Conservation (phyloP, 257 asterid genomes). For the Cruciata laevipes region DNA sequence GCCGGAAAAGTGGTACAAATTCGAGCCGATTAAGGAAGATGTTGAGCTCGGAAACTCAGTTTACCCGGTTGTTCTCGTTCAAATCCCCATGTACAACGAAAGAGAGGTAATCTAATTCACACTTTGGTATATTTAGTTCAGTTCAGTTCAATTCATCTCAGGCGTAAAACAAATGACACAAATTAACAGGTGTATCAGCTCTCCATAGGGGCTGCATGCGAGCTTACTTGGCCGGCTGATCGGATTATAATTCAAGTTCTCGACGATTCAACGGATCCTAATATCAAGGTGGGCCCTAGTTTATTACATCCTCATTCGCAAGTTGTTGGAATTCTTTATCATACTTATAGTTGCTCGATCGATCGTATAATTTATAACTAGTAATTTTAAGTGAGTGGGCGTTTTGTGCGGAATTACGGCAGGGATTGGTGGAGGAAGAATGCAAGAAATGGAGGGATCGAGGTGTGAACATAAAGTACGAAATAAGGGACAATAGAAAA, state of each 20-base stretch:
- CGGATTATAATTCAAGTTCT: slow-evolving; percentile 32
- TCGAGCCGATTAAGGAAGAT: slow-evolving; percentile 26
- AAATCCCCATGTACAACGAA: slow-evolving; percentile 40
- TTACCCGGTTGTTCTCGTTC: slow-evolving; percentile 30
- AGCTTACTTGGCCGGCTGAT: slow-evolving; percentile 29
- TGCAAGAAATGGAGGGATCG: slow-evolving; percentile 34
- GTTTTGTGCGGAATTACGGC: neutral
- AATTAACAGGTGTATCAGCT: slow-evolving; percentile 27
- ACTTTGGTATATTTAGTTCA: too few relatives aligned
- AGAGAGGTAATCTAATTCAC: too few relatives aligned
- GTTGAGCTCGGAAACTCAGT: slow-evolving; percentile 22
- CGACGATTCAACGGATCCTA: slow-evolving; percentile 33
- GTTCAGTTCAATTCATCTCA: too few relatives aligned
- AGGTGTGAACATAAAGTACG: slow-evolving; percentile 34
- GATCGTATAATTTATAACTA: neutral
- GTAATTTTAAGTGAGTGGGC: neutral
- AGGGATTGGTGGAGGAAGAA: slow-evolving; percentile 33
- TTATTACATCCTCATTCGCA: neutral
- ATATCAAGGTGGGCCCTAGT: slow-evolving; percentile 20
- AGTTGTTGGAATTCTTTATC: neutral
- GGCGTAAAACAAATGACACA: too few relatives aligned
- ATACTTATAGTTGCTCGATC: too few relatives aligned
- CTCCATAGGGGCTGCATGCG: slow-evolving; percentile 37
- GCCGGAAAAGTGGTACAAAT: slow-evolving; percentile 28
- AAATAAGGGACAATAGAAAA: slow-evolving; percentile 28